Evolutionary conservation across 2,329 filamentous ascomycete genomes (phyloP), one percentile per base, ranked within the genome.

Genomic region (Aspergillus versicolor): DNA sequence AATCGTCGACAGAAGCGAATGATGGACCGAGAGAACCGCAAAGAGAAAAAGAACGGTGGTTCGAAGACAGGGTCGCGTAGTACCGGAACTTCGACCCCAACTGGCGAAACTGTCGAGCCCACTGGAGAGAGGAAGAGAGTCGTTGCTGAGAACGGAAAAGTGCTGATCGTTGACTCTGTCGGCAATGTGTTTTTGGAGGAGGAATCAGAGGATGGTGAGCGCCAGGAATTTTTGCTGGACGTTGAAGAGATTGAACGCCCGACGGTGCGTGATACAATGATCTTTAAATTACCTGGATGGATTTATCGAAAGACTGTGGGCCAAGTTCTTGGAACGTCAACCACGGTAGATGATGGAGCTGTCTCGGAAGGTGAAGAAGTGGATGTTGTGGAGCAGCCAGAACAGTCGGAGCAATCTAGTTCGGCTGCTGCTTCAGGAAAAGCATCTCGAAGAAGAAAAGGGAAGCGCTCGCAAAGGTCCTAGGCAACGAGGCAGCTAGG

Each of bases 141-240:
- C 15, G 85, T 92, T 24, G 93, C 92, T 2, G 89, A 96, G 80
- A 99, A 99, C 67, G 94, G 94, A 64, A 99, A 97, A 80, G 82
- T 96, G 1, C 80, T 99, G 38, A 88, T 99, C 55, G 94, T 99
- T 4, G 93, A 99, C 75, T 91, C 90, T 0, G 80, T 88, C 9
- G 94, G 94, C 27, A 92, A 97, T 66, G 94, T 99, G 12, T 99
- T 91, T 70, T 81, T 99, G n/a, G 92, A 97, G 75, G 90, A 96
- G 70, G 84, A 91, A 67, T 91, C 91, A 51, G 92, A 92, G 64
- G 91, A 97, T 22, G 94, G 94, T 52, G 86, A 90, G 54, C 83
- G 86, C 32, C 84, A 89, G 64, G 91, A 97, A 71, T 96, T 88
- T 70, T 79, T 97, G 62, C 86, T 99, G 59, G 93, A 99, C 72